Evolutionary conservation across 371 early-diverging fungal genomes (phyloP).

Genomic region (Conidiobolus incongruus): DNA sequence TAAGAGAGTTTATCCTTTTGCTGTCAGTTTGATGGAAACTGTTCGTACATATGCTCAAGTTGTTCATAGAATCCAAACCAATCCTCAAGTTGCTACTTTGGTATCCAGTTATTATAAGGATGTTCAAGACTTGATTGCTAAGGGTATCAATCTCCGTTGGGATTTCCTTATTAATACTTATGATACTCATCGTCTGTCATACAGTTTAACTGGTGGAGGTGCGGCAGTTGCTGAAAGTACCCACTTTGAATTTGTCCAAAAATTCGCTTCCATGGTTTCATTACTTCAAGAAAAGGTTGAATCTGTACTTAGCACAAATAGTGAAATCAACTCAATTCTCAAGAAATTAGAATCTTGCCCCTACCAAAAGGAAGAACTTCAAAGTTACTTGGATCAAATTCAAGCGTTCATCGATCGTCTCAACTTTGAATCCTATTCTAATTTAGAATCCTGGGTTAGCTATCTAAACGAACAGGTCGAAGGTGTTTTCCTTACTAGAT

Average conservation of each 20-base stretch:
- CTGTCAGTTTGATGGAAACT: slow-evolving; percentile 87
- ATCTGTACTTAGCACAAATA: slow-evolving; percentile 51
- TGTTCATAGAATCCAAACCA: slow-evolving; percentile 47
- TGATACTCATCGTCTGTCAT: slow-evolving; percentile 25
- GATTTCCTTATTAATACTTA: slow-evolving; percentile 83
- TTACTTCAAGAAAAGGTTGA: slow-evolving; percentile 92
- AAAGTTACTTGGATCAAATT: slow-evolving; percentile 43
- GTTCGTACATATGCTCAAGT: slow-evolving; percentile 83
- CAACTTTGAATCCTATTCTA: slow-evolving; percentile 82
- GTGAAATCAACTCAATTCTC: slow-evolving; percentile 49
- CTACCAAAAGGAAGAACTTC: slow-evolving; percentile 42
- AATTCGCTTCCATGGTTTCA: slow-evolving; percentile 71
- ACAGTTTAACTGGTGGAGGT: slow-evolving; percentile 17
- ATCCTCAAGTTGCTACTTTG: slow-evolving; percentile 48
- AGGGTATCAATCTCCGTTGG: slow-evolving; percentile 79
- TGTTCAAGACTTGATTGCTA: slow-evolving; percentile 73
- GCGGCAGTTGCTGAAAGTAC: slow-evolving; percentile 53
- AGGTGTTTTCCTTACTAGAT: slow-evolving; percentile 41
- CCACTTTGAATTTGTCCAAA: slow-evolving; percentile 83
- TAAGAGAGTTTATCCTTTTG: slow-evolving; percentile 91
- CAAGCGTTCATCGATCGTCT: slow-evolving; percentile 81
- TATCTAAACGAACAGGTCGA: slow-evolving; percentile 67
- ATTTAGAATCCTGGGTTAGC: slow-evolving; percentile 78
- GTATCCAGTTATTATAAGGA: slow-evolving; percentile 81
- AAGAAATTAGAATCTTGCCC: slow-evolving; percentile 66